A percentile compares a stretch with the other conserved stretches of the same genome.
phyloP scores from a whole-genome alignment of 768 basidiomycete genomes.

The Pisolithus orientalis region DNA sequence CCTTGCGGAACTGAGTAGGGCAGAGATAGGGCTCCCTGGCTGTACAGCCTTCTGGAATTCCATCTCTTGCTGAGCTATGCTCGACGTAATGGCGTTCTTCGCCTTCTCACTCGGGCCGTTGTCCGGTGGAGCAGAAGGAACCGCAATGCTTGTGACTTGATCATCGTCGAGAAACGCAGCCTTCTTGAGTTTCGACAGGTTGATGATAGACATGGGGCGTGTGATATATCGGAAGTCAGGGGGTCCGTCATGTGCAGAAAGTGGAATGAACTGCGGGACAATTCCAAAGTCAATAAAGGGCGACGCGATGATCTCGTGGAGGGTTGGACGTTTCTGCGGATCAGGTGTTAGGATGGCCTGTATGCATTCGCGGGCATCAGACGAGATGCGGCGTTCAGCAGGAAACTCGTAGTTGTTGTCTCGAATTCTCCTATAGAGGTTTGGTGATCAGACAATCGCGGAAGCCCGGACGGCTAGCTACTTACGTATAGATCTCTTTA shows the following conservation, averaged over 20 bases:
- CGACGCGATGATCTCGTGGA: constrained; percentile 81
- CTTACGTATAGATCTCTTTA: constrained; percentile 90
- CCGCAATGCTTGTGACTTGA: constrained; percentile 36
- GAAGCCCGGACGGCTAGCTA: not conserved
- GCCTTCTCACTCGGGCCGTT: constrained; percentile 12
- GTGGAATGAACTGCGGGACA: constrained; percentile 76
- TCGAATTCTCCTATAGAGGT: constrained; percentile 66
- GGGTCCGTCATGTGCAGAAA: constrained; percentile 63
- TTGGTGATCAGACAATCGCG: not conserved
- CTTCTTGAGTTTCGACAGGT: constrained; percentile 64
- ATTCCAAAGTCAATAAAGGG: constrained; percentile 78
- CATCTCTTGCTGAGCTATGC: constrained; percentile 81
- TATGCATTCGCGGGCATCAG: constrained; percentile 71
- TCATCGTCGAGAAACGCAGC: constrained; percentile 62
- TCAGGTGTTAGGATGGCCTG: constrained; percentile 80
- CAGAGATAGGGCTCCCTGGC: constrained; percentile 91
- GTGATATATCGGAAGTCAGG: constrained; percentile 75
- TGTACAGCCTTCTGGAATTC: constrained; percentile 97
- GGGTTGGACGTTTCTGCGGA: constrained; percentile 73
- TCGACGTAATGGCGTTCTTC: constrained; percentile 45
- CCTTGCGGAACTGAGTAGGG: constrained; percentile 80
- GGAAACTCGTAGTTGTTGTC: constrained; percentile 95
- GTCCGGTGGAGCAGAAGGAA: constrained; percentile 32
- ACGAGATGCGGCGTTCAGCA: constrained; percentile 61
- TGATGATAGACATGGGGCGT: constrained; percentile 52